Base-by-base conservation (phyloP, 257 asterid genomes). In the Scutellaria galericulata region DNA sequence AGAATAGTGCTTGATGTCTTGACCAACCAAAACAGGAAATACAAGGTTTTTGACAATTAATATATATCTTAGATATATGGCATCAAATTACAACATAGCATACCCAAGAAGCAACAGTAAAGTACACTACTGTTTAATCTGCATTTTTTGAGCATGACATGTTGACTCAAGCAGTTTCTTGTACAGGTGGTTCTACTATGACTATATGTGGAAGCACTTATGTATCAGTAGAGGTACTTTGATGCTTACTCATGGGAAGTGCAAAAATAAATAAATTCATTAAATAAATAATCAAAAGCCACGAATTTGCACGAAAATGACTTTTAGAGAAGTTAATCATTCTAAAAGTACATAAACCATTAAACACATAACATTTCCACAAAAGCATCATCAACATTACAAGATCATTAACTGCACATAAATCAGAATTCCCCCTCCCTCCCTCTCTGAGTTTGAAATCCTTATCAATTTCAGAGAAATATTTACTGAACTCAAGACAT, bases 81-180 rank as follows among this genome's bases (percentile, higher is more conserved):
- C 58, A 72, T 45, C 31, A 75, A 70, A 7, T 31, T 35, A 72
- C 12, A 61, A 51, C 45, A 42, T 42, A 22, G 24, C 24, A 50
- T 42, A 75, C 66, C 64, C 40, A 40, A 72, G 50, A 78, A 60
- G 37, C 37, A 31, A 64, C 8, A 40, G 35, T 75, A 62, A 45
- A 2, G 50, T 39, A 13, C 65, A 12, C 64, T 9, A 12, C 41
- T 44, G 39, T 42, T 53, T 40, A 42, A 71, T 61, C 14, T 27
- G 39, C 48, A 71, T 15, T 52, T 35, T 61, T 53, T 53, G 18
- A 48, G 58, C 48, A 70, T 42, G 50, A 47, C 47, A 22, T 15
- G 46, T 15, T 56, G 15, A 46, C 58, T 52, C 57, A 22, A 18
- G 66, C 64, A 58, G 60, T 42, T 60, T 37, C 61, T 77, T 44